Percentiles rank a stretch among this genome's conserved stretches.
Conservation (phyloP, 1,284 basidiomycete species). For the Moesziomyces sp. region DNA sequence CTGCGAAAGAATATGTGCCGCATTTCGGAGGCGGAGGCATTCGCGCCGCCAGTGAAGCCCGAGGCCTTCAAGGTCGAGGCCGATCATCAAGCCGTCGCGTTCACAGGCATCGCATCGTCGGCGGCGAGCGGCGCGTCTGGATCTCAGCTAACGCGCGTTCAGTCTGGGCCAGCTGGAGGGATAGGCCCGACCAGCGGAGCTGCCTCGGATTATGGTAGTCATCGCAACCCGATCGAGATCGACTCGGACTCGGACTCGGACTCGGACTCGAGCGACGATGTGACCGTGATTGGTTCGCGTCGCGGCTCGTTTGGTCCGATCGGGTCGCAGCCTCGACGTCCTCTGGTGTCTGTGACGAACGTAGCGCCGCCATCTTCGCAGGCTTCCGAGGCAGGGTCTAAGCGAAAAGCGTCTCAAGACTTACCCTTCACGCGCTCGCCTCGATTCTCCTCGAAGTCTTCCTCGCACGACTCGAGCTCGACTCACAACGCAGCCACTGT, state of each 20-base stretch:
- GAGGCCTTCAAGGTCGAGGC: neutral
- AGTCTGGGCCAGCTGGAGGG: too few species aligned
- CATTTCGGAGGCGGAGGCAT: slow-evolving; percentile 18
- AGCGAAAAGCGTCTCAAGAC: neutral
- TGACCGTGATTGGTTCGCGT: neutral
- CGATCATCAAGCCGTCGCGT: neutral
- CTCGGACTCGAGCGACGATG: neutral
- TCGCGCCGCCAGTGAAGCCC: neutral
- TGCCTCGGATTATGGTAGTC: too few species aligned
- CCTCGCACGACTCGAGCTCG: neutral
- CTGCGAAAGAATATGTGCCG: slow-evolving; percentile 19
- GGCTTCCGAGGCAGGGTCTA: neutral
- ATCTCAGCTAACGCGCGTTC: too few species aligned
- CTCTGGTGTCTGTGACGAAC: too few species aligned
- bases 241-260: neutral
- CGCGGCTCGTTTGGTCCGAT: too few species aligned
- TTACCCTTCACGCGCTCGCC: neutral
- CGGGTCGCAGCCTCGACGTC: too few species aligned
- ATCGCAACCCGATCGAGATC: neutral
- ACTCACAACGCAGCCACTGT: neutral
- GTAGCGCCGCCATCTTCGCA: too few species aligned
- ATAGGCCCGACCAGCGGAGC: too few species aligned
- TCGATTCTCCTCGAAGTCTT: too few species aligned
- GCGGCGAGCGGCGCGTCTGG: too few species aligned
- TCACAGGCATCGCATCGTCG: too few species aligned